Percentiles rank a stretch among this genome's conserved stretches.
Evolutionary conservation across 257 asterid species (phyloP).

Genomic region (Rehmannia glutinosa): DNA sequence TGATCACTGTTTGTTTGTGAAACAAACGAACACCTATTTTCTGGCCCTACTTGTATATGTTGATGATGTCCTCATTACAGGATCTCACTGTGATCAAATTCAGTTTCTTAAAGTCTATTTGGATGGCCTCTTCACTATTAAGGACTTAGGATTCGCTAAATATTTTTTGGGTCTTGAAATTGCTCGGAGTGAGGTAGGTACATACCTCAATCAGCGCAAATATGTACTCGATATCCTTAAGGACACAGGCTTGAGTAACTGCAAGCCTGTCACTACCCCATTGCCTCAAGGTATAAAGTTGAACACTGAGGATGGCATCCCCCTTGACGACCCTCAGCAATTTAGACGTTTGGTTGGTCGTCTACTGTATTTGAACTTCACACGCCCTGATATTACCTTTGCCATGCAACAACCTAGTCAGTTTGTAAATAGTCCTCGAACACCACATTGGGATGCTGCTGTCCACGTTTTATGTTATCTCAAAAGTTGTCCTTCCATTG

Average conservation of each 20-base stretch:
- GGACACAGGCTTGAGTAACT: background rate
- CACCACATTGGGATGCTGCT: background rate
- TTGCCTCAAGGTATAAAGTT: too few species aligned
- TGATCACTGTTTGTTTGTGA: background rate
- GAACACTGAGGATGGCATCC: background rate
- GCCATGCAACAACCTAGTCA: background rate
- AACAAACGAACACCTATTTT: background rate
- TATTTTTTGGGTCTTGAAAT: too few species aligned
- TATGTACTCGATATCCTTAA: background rate
- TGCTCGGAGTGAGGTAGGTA: too few species aligned
- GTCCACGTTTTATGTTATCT: background rate
- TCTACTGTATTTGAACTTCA: background rate
- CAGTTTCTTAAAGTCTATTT: too few species aligned
- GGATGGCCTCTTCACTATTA: background rate
- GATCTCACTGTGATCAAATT: background rate
- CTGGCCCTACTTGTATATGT: background rate
- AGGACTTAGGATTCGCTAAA: background rate
- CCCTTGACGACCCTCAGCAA: background rate
- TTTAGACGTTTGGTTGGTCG: background rate
- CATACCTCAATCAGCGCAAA: background rate
- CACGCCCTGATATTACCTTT: background rate
- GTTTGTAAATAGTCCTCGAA: background rate
- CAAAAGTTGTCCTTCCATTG: background rate
- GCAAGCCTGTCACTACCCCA: background rate
- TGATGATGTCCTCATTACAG: background rate